phyloP scores from a whole-genome alignment of 371 early-diverging fungal species.

The Quaeritorhiza haematococci region DNA sequence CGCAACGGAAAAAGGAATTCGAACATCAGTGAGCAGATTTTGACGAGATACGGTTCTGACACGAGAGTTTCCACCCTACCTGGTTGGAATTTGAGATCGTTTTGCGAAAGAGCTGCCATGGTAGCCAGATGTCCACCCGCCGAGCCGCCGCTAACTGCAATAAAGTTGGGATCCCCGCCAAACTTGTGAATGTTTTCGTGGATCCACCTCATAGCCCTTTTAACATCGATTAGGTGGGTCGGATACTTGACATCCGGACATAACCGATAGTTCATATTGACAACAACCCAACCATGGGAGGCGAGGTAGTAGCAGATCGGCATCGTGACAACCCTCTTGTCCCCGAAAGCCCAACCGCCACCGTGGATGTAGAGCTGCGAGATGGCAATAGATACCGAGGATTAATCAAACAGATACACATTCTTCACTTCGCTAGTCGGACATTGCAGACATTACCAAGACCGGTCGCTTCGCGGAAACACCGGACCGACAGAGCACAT shows the following conservation, averaged over 20 bases:
- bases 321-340: conserved; percentile 40
- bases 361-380: conserved; percentile 60
- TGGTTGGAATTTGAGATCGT: conserved; percentile 58
- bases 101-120: conserved; percentile 58
- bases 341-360: conserved; percentile 55
- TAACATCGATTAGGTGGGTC: conserved; percentile 63
- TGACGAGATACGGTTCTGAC: no score
- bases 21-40: no score
- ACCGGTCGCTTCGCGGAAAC: conserved; percentile 24
- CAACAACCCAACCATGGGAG: conserved; percentile 53
- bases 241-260: conserved; percentile 52
- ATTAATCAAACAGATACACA: no score
- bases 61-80: no score
- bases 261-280: conserved; percentile 63
- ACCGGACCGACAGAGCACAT: conserved; percentile 39
- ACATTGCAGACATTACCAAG: no score
- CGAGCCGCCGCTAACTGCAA: conserved; percentile 63
- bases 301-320: conserved; percentile 30
- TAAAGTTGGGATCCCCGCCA: conserved; percentile 66
- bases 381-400: no score
- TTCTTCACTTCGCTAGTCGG: no score
- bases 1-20: no score
- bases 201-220: conserved; percentile 70
- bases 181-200: conserved; percentile 50
- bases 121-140: conserved; percentile 68